Evolutionary conservation across 352 stramenopile species (phyloP).

Genomic region (Phytophthora citrophthora): DNA sequence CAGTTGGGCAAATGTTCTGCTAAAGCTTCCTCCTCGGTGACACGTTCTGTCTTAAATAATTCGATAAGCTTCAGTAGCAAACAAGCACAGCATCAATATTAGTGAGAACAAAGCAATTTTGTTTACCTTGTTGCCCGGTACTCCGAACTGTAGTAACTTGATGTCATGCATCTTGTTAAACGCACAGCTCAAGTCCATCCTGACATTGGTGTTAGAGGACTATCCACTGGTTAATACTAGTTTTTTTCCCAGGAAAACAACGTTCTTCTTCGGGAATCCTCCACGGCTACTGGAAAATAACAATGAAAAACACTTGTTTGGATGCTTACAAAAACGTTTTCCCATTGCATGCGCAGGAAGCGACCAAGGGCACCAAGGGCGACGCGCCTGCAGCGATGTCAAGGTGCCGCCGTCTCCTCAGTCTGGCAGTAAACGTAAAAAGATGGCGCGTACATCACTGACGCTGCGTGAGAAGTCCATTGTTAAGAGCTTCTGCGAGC

Average conservation of each 20-base stretch:
- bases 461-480: constrained; percentile 75
- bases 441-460: constrained; percentile 53
- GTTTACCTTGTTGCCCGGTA: constrained; percentile 82
- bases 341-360: background rate
- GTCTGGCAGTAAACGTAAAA: constrained; percentile 29
- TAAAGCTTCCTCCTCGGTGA: constrained; percentile 52
- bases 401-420: background rate
- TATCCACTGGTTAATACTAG: too few species aligned
- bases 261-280: constrained; percentile 91
- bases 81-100: constrained; percentile 4
- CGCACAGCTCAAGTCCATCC: constrained; percentile 19
- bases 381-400: background rate
- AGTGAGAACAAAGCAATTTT: background rate
- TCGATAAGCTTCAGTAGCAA: constrained; percentile 71
- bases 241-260: constrained; percentile 75
- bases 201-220: constrained; percentile 42
- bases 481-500: constrained; percentile 81
- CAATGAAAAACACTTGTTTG: too few species aligned
- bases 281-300: constrained; percentile 9
- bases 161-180: constrained; percentile 86
- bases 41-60: constrained; percentile 82
- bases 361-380: constrained; percentile 1
- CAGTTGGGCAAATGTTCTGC: constrained; percentile 69
- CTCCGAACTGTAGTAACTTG: constrained; percentile 83
- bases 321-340: too few species aligned